Evolutionary conservation across 345 rosid genomes (phyloP).

Genomic region (Arabis hirsuta): DNA sequence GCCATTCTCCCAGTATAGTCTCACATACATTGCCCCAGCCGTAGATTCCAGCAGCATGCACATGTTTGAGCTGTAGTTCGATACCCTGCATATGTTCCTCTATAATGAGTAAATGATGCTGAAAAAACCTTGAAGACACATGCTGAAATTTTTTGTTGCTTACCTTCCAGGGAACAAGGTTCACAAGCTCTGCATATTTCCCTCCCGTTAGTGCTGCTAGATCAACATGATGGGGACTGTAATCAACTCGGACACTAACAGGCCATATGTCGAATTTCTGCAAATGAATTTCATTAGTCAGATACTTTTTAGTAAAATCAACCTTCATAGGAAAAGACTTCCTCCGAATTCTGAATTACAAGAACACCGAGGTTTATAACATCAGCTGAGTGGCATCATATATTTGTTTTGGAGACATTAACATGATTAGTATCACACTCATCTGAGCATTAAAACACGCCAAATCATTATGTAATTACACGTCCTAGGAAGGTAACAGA

Average conservation of each 20-base stretch:
- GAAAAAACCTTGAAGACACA: slow-evolving; percentile 23
- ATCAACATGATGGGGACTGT: slow-evolving; percentile 83
- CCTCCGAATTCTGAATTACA: slow-evolving; percentile 10
- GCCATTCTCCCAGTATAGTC: slow-evolving; percentile 85
- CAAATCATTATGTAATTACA: slow-evolving; percentile 3
- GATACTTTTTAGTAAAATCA: slow-evolving; percentile 29
- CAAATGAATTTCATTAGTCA: slow-evolving; percentile 43
- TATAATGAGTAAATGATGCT: slow-evolving; percentile 31
- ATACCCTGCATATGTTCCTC: slow-evolving; percentile 71
- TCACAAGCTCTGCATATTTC: slow-evolving; percentile 88
- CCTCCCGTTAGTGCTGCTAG: slow-evolving; percentile 90
- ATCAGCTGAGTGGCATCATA: slow-evolving; percentile 20
- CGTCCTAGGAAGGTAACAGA: slow-evolving; percentile 18
- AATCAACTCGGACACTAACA: slow-evolving; percentile 80
- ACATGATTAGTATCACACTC: slow-evolving; percentile 21
- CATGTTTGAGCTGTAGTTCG: slow-evolving; percentile 89
- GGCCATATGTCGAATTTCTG: slow-evolving; percentile 95
- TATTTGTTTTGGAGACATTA: slow-evolving; percentile 5
- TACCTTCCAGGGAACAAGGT: slow-evolving; percentile 98
- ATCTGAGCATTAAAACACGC: slow-evolving; percentile 17
- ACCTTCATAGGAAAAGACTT: slow-evolving; percentile 12
- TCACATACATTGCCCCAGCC: slow-evolving; percentile 91
- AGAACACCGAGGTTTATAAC: slow-evolving; percentile 13
- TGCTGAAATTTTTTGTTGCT: slow-evolving; percentile 12
- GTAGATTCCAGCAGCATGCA: slow-evolving; percentile 80